Conservation (phyloP, 1,284 basidiomycete genomes). For the Tetrapyrgos nigripes region DNA sequence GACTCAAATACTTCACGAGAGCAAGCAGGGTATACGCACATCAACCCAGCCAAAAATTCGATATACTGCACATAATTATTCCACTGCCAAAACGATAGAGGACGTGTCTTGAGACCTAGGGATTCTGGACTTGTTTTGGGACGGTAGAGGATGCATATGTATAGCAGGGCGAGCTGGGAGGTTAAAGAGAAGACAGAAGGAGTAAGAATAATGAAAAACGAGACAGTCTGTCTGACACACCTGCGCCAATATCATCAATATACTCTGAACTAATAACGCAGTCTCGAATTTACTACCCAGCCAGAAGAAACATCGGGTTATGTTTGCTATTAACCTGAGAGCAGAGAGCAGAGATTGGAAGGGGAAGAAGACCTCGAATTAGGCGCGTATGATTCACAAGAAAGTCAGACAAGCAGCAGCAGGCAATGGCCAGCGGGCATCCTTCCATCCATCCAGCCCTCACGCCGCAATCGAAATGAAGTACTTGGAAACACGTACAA, state of each 20-base stretch:
- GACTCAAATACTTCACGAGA: neutral
- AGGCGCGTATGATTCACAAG: too few species aligned
- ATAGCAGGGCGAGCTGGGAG: slow-evolving; percentile 70
- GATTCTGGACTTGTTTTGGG: slow-evolving; percentile 64
- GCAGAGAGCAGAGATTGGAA: slow-evolving; percentile 11
- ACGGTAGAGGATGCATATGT: slow-evolving; percentile 78
- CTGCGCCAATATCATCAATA: slow-evolving; percentile 84
- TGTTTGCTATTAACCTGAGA: slow-evolving; percentile 77
- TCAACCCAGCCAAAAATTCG: slow-evolving; percentile 82
- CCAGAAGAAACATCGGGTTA: slow-evolving; percentile 89
- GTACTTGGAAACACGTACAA: too few species aligned
- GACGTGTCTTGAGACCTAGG: slow-evolving; percentile 65
- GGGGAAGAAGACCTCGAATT: too few species aligned
- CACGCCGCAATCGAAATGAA: too few species aligned
- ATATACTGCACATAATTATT: slow-evolving; percentile 77
- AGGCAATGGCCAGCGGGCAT: too few species aligned
- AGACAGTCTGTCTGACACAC: slow-evolving; percentile 51
- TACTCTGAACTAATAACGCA: slow-evolving; percentile 76
- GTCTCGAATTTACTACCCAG: slow-evolving; percentile 79
- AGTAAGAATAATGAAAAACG: slow-evolving; percentile 7
- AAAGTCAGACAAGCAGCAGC: too few species aligned
- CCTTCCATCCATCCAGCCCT: too few species aligned
- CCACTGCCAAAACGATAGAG: slow-evolving; percentile 89
- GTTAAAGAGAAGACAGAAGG: slow-evolving; percentile 17
- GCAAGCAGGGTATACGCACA: slow-evolving; percentile 53